A percentile compares a stretch with the other conserved stretches of the same genome.
phyloP scores from a whole-genome alignment of 1,284 basidiomycete species.

The Apiotrichum domesticum region DNA sequence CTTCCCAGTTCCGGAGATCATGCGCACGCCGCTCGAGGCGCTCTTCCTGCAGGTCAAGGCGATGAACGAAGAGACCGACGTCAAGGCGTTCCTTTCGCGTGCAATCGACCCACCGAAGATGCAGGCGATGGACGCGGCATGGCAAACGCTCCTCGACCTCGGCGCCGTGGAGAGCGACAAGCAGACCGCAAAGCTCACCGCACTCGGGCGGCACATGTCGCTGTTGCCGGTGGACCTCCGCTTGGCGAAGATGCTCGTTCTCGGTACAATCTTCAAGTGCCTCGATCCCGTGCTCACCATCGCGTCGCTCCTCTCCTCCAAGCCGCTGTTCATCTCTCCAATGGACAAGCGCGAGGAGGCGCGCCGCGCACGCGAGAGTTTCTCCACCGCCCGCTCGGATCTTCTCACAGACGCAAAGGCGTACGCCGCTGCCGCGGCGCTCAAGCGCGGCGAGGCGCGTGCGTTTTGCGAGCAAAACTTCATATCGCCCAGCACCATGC shows the following conservation, averaged over 20 bases:
- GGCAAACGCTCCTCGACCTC: conserved; percentile 66
- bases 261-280: conserved; percentile 73
- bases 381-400: conserved; percentile 71
- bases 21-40: conserved; percentile 79
- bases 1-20: conserved; percentile 80
- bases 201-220: conserved; percentile 69
- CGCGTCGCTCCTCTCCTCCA: conserved; percentile 75
- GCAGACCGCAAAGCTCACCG: conserved; percentile 58
- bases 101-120: conserved; percentile 80
- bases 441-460: conserved; percentile 43
- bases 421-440: conserved; percentile 60
- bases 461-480: conserved; percentile 82
- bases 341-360: conserved; percentile 75
- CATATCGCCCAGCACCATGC: conserved; percentile 65
- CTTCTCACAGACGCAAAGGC: conserved; percentile 75
- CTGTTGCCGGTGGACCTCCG: conserved; percentile 83
- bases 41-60: conserved; percentile 78
- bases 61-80: conserved; percentile 70
- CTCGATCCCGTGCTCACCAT: conserved; percentile 68
- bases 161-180: conserved; percentile 68
- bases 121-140: conserved; percentile 70
- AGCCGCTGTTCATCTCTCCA: conserved; percentile 75
- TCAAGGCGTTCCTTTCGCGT: conserved; percentile 59
- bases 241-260: conserved; percentile 85
- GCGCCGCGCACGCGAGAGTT: conserved; percentile 61